These are phyloP conservation scores for Rachicladosporium sp. DNA, from an alignment of 2,329 filamentous ascomycete genomes.

Conservation along the genomic window DNA sequence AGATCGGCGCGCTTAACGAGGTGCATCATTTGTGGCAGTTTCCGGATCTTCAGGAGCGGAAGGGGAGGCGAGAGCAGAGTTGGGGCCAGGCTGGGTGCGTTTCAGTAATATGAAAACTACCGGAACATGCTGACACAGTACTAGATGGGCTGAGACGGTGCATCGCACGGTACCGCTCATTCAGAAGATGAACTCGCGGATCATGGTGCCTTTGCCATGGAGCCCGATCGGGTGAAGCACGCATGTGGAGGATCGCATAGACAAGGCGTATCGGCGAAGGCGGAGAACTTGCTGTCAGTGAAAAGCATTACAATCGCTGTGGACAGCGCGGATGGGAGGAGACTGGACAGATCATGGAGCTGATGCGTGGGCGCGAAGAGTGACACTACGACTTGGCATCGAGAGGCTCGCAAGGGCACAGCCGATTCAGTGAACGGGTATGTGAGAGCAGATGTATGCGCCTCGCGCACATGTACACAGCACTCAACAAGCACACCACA, in stretches of 20 bases:
- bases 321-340: too few species aligned
- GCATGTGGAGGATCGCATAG: neutral
- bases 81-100: constrained; percentile 65
- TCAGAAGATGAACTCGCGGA: constrained; percentile 87
- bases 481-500: too few species aligned
- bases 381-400: too few species aligned
- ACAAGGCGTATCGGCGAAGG: too few species aligned
- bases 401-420: too few species aligned
- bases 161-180: constrained; percentile 98
- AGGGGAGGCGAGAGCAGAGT: constrained; percentile 79
- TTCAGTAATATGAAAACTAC: neutral
- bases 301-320: too few species aligned
- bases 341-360: too few species aligned
- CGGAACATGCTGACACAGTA: neutral
- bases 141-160: constrained; percentile 60
- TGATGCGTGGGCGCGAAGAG: too few species aligned
- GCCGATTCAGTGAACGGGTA: too few species aligned
- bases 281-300: too few species aligned
- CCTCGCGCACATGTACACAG: too few species aligned
- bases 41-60: constrained; percentile 88
- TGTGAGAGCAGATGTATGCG: too few species aligned
- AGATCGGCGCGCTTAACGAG: constrained; percentile 93
- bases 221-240: constrained; percentile 64
- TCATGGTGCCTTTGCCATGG: constrained; percentile 92
- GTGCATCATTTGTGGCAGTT: constrained; percentile 99